These are phyloP conservation scores for Vanilla planifolia DNA, from an alignment of 106 monocot genomes.

Conservation along the genomic window DNA sequence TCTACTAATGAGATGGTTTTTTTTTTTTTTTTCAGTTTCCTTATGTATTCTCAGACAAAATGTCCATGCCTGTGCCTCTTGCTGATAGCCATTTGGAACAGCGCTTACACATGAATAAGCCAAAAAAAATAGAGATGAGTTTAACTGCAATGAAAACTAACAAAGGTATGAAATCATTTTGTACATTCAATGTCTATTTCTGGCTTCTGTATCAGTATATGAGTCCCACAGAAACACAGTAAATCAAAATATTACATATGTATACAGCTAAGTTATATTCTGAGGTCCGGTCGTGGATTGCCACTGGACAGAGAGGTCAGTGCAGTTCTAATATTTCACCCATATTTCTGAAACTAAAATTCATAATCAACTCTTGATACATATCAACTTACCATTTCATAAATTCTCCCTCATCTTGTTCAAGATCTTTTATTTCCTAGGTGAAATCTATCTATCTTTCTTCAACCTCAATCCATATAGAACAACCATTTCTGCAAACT, in stretches of 20 bases:
- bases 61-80: slow-evolving; percentile 6
- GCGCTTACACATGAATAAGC: neutral
- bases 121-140: slow-evolving; percentile 17
- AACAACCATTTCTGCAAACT: slow-evolving; percentile 25
- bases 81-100: slow-evolving; percentile 6
- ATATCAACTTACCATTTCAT: no score
- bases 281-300: slow-evolving; percentile 73
- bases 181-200: no score
- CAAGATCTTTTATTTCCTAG: slow-evolving; percentile 18
- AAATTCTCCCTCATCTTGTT: neutral
- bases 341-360: no score
- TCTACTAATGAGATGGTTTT: no score
- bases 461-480: slow-evolving; percentile 55
- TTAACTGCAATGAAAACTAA: no score
- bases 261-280: slow-evolving; percentile 37
- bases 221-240: no score
- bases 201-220: no score
- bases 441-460: slow-evolving; percentile 75
- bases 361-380: no score
- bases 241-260: no score
- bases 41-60: slow-evolving; percentile 20
- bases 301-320: slow-evolving; percentile 74
- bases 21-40: slow-evolving; percentile 38
- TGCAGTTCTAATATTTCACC: neutral
- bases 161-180: no score